Evolutionary conservation across 768 basidiomycete species (phyloP).

Genomic region (Collybia mongolica): DNA sequence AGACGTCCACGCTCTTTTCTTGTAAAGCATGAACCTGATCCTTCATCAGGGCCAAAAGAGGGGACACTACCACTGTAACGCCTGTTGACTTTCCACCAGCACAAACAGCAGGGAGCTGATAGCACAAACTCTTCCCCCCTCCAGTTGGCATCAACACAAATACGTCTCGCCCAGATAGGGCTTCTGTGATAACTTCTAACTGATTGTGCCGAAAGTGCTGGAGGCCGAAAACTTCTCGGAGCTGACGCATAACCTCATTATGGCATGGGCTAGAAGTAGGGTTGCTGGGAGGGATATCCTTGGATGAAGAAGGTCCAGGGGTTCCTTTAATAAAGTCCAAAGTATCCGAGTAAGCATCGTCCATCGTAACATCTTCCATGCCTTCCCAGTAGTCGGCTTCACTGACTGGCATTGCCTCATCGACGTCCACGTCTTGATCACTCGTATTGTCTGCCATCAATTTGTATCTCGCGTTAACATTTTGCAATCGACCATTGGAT

Average conservation of each 20-base stretch:
- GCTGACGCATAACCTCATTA: constrained; percentile 50
- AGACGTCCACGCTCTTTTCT: constrained; percentile 65
- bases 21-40: constrained; percentile 80
- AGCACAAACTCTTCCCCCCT: constrained; percentile 87
- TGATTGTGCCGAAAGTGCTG: constrained; percentile 78
- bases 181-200: constrained; percentile 79
- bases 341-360: constrained; percentile 20
- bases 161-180: constrained; percentile 79
- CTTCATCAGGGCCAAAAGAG: constrained; percentile 83
- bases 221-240: constrained; percentile 63
- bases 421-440: constrained; percentile 11
- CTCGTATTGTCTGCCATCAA: background rate
- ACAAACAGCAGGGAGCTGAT: constrained; percentile 89
- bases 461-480: no score
- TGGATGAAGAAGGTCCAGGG: constrained; percentile 8
- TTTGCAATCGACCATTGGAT: no score
- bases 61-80: constrained; percentile 88
- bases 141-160: constrained; percentile 98
- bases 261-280: constrained; percentile 28
- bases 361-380: constrained; percentile 38
- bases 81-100: constrained; percentile 67
- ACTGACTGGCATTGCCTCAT: constrained; percentile 27
- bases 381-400: constrained; percentile 51
- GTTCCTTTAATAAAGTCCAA: constrained; percentile 13
- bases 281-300: constrained; percentile 13